These are phyloP conservation scores for Stramenopiles sp. DNA, from an alignment of 352 stramenopile genomes.

Conservation along the genomic window DNA sequence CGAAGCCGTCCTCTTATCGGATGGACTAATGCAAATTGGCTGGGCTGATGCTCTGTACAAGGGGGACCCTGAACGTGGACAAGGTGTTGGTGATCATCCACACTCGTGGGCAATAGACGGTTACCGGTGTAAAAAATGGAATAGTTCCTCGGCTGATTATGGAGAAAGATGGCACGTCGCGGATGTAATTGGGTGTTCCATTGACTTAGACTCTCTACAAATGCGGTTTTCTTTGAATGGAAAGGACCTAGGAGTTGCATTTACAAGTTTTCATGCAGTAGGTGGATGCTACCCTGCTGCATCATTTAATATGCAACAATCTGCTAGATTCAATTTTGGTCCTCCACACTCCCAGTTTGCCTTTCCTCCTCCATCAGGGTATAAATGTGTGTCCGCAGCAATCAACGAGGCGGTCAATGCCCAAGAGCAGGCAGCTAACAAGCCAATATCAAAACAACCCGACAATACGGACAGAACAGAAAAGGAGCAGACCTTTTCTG, in stretches of 20 bases:
- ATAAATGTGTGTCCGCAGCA: constrained; percentile 13
- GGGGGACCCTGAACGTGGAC: constrained; percentile 49
- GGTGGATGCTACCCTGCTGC: constrained; percentile 58
- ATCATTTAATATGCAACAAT: constrained; percentile 59
- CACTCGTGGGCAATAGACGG: constrained; percentile 75
- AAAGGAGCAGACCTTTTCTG: not conserved
- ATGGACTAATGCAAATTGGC: constrained; percentile 75
- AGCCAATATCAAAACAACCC: constrained; percentile 4
- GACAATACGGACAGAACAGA: constrained; percentile 17
- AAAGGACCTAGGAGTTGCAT: constrained; percentile 58
- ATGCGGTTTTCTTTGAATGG: constrained; percentile 62
- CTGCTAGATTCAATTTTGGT: constrained; percentile 50
- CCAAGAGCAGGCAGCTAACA: not conserved
- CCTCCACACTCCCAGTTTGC: constrained; percentile 12
- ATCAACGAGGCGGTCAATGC: not conserved
- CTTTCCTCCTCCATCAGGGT: constrained; percentile 12
- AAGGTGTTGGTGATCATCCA: constrained; percentile 66
- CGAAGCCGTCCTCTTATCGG: constrained; percentile 58
- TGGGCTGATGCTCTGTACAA: constrained; percentile 62
- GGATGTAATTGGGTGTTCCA: constrained; percentile 55
- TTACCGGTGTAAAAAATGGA: constrained; percentile 67
- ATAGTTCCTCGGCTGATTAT: constrained; percentile 53
- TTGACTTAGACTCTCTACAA: not conserved
- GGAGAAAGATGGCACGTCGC: constrained; percentile 46
- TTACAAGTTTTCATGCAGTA: constrained; percentile 56